Evolutionary conservation across 768 basidiomycete genomes (phyloP), one percentile per base, ranked within the genome.

Genomic region (Coprinopsis sp.): DNA sequence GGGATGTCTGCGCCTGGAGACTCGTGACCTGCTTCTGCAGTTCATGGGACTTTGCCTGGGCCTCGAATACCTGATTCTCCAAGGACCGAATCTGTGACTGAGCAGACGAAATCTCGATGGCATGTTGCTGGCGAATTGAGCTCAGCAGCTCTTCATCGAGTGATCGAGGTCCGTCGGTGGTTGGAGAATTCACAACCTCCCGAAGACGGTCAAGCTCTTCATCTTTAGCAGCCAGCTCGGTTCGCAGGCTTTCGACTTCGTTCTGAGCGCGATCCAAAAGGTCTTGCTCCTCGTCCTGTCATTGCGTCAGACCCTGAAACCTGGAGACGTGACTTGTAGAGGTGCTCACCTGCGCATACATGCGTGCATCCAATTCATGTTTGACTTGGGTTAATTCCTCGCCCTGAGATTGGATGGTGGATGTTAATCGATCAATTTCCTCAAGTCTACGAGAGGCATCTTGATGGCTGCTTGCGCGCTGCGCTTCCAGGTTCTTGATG

Each of bases 1-100:
- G 71, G 37, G 71, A 68, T n/a, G 64, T 54, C 5, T n/a, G n/a
- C n/a, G 74, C 58, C 13, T 73, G 76, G 24, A 69, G 46, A 31
- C 71, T 72, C 14, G 73, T 60, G 13, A 90, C 63, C 52, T 85
- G 86, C 56, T 80, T 81, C 60, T 89, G 85, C 18, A 88, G 60
- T 2, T 72, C 64, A 59, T 90, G 85, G 13, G 78, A 73, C 44
- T 71, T 73, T 33, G 79, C 81, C 52, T 91, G 84, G 23, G 84
- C 81, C 50, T 87, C 78, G 62, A 86, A 91, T 23, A 84, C 71
- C 10, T 74, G 62, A 8, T 79, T 78, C 64, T 94, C 89, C 56
- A 92, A 71, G 3, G 78, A 75, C 10, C 91, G 80, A 40, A 93
- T 84, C 58, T 82, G 81, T 0, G 87, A 87, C 28, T 87, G 87